Percentiles rank a stretch among this genome's conserved stretches.
Conservation (phyloP, 371 early-diverging fungal species). For the Fennellomyces sp. region DNA sequence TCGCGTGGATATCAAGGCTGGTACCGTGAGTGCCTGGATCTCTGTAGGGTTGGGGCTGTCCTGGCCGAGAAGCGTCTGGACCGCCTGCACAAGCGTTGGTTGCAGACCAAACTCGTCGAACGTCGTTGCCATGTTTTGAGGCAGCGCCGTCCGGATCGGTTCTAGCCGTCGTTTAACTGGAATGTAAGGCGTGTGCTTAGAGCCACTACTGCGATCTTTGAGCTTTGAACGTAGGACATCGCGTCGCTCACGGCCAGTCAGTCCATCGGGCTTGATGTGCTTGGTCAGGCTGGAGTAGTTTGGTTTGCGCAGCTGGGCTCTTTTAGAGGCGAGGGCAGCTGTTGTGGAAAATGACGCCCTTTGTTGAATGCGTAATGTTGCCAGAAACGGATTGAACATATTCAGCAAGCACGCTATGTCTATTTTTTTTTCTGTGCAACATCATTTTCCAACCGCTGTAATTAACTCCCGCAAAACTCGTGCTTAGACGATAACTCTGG, state of each 20-base stretch:
- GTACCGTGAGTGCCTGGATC: constrained; percentile 91
- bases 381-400: not conserved
- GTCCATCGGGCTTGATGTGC: constrained; percentile 47
- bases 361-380: not conserved
- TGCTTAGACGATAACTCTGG: constrained; percentile 7
- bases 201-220: constrained; percentile 22
- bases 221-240: constrained; percentile 30
- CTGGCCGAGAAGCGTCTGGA: constrained; percentile 41
- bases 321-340: constrained; percentile 23
- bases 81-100: constrained; percentile 41
- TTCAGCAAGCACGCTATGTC: too few species aligned
- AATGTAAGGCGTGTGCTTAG: constrained; percentile 36
- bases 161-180: constrained; percentile 53
- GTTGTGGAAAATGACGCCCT: not conserved
- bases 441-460: not conserved
- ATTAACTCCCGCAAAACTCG: too few species aligned
- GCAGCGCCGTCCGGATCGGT: constrained; percentile 37
- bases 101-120: constrained; percentile 66
- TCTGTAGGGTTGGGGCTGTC: constrained; percentile 75
- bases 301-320: constrained; percentile 42
- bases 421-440: not conserved
- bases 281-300: constrained; percentile 50
- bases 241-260: constrained; percentile 49
- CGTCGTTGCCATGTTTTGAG: constrained; percentile 42
- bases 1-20: constrained; percentile 60